These are phyloP conservation scores for Vachellia pachyceras DNA, from an alignment of 306 rosid genomes.

Conservation along the genomic window DNA sequence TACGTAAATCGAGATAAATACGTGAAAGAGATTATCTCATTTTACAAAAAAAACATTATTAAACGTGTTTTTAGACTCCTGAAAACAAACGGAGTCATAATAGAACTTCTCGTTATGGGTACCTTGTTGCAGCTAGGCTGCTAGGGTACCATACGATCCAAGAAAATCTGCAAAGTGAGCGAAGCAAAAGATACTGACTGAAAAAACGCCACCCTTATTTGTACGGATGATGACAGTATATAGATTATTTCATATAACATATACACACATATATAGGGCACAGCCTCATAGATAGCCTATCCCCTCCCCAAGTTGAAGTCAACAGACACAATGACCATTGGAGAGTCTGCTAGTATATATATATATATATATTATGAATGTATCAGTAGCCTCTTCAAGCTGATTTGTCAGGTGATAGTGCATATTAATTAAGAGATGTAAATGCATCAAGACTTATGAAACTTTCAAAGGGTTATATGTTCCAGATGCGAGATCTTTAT, in stretches of 20 bases:
- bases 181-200: slow-evolving; percentile 26
- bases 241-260: background rate
- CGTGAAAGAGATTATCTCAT: too few relatives aligned
- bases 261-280: background rate
- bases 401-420: background rate
- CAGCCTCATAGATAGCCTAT: background rate
- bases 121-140: background rate
- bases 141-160: slow-evolving; percentile 39
- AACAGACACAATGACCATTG: background rate
- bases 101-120: slow-evolving; percentile 25
- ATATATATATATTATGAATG: background rate
- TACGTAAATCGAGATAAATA: too few relatives aligned
- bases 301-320: slow-evolving; percentile 13
- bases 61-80: too few relatives aligned
- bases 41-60: too few relatives aligned
- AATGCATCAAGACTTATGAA: background rate
- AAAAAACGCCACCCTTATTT: slow-evolving; percentile 10
- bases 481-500: background rate
- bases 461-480: background rate
- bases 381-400: slow-evolving; percentile 3
- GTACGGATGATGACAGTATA: background rate
- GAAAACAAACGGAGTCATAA: too few relatives aligned
- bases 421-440: slow-evolving; percentile 10
- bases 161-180: slow-evolving; percentile 15
- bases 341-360: background rate